Conservation (phyloP, 1,284 basidiomycete species). For the Wolfiporia cocos region DNA sequence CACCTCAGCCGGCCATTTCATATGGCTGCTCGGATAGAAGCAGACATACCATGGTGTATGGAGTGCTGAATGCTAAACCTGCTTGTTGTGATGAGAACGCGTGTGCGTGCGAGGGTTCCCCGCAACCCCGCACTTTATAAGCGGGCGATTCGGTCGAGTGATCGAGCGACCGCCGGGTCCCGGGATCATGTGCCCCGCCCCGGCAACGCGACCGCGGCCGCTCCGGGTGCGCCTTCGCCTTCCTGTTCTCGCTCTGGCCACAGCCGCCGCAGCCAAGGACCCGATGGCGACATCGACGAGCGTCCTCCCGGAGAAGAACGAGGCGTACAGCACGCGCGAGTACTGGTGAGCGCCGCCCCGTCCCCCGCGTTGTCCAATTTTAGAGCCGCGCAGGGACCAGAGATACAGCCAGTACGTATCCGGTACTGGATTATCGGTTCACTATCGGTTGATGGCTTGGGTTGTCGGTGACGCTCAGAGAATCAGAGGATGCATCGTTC, state of each 20-base stretch:
- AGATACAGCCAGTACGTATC: constrained; percentile 69
- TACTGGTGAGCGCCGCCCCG: constrained; percentile 54
- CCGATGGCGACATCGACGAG: constrained; percentile 19
- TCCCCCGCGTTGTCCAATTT: background rate
- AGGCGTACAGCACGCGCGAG: constrained; percentile 68
- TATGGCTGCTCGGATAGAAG: background rate
- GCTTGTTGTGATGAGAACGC: background rate
- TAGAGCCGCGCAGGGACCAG: constrained; percentile 45
- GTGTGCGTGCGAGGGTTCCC: constrained; percentile 2
- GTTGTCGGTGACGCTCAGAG: constrained; percentile 32
- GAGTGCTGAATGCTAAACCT: constrained; percentile 1
- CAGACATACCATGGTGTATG: constrained; percentile 12
- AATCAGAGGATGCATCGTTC: constrained; percentile 60
- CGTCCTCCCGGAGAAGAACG: constrained; percentile 58
- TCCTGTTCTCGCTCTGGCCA: background rate
- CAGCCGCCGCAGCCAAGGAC: background rate
- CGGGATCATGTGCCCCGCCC: constrained; percentile 6
- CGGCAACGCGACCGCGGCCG: constrained; percentile 1
- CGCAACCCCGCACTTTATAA: constrained; percentile 13
- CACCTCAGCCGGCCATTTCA: background rate
- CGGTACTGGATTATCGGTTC: background rate
- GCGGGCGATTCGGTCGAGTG: too few relatives aligned
- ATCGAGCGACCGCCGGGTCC: too few relatives aligned
- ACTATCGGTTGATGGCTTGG: background rate
- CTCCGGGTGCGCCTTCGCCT: background rate